Percentiles rank a stretch among this genome's conserved stretches.
These are phyloP conservation scores for Penicillium riverlandense DNA, from an alignment of 495 filamentous ascomycete species.

Conservation along the genomic window DNA sequence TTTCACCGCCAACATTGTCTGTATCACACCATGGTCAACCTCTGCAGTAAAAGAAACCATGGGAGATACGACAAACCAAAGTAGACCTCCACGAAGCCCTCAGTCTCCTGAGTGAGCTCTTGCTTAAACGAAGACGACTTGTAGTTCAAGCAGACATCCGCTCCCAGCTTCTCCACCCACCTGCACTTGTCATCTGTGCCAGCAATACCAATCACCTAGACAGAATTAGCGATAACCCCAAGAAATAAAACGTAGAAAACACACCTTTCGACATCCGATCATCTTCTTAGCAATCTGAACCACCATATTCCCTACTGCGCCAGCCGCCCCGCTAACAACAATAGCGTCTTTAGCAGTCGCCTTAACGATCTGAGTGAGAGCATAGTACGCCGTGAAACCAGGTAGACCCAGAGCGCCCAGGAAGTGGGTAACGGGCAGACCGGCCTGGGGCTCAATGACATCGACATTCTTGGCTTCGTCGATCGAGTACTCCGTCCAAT, in stretches of 20 bases:
- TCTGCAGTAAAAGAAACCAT: not conserved
- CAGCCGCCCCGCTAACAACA: conserved; percentile 43
- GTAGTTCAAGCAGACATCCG: conserved; percentile 64
- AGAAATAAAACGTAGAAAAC: not conserved
- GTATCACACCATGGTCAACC: not conserved
- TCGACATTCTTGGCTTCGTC: conserved; percentile 24
- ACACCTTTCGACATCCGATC: conserved; percentile 43
- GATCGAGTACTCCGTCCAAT: conserved; percentile 48
- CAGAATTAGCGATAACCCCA: conserved; percentile 13
- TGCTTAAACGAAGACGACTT: conserved; percentile 48
- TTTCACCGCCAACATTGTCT: conserved; percentile 65
- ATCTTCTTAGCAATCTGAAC: conserved; percentile 50
- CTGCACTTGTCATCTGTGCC: conserved; percentile 59
- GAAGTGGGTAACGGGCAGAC: conserved; percentile 36
- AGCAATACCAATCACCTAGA: conserved; percentile 48
- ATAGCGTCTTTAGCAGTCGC: conserved; percentile 30
- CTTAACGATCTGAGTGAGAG: conserved; percentile 32
- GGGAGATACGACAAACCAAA: conserved; percentile 26
- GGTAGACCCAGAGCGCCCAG: conserved; percentile 44
- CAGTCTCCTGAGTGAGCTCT: conserved; percentile 52
- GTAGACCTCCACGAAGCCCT: conserved; percentile 58
- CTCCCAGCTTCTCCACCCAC: conserved; percentile 55
- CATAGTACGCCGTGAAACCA: conserved; percentile 48
- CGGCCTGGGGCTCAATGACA: conserved; percentile 20
- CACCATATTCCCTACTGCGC: conserved; percentile 38